Evolutionary conservation across 1,284 basidiomycete genomes (phyloP).

Genomic region (Chiua sp.): DNA sequence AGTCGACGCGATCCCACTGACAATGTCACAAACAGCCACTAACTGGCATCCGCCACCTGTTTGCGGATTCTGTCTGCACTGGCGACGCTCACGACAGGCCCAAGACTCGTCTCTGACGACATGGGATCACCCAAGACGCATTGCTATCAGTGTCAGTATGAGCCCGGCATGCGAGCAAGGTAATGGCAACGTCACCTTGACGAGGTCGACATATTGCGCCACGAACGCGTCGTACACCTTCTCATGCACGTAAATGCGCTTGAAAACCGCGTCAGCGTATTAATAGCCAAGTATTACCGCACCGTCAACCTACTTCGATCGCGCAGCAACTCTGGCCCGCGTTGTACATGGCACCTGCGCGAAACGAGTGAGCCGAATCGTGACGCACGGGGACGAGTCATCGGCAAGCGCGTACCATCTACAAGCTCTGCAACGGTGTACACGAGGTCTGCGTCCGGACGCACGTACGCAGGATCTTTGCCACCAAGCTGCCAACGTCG

Average conservation of each 20-base stretch:
- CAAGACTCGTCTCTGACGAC: constrained; percentile 74
- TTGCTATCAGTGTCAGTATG: constrained; percentile 43
- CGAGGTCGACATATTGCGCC: constrained; percentile 70
- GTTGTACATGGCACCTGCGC: constrained; percentile 88
- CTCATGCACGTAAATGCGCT: constrained; percentile 96
- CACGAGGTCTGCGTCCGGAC: constrained; percentile 83
- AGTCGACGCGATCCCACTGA: not conserved
- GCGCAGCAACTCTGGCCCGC: constrained; percentile 94
- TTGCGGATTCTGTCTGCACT: constrained; percentile 85
- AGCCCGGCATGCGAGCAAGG: not conserved
- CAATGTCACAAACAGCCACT: constrained; percentile 4
- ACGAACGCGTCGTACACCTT: constrained; percentile 85
- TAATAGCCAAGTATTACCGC: not conserved
- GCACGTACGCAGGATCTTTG: constrained; percentile 95
- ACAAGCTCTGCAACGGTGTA: constrained; percentile 89
- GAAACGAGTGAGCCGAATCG: not conserved
- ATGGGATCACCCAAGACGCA: constrained; percentile 91
- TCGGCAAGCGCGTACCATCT: constrained; percentile 59
- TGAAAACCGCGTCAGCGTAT: constrained; percentile 12
- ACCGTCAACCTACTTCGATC: constrained; percentile 61
- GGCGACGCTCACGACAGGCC: constrained; percentile 89
- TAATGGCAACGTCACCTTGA: constrained; percentile 55
- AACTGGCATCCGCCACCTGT: constrained; percentile 85
- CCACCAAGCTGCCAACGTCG: constrained; percentile 78
- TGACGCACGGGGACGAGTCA: not conserved